Percentiles rank a stretch among this genome's conserved stretches.
Conservation (phyloP, 2,329 filamentous ascomycete genomes). For the Pyricularia sp. region DNA sequence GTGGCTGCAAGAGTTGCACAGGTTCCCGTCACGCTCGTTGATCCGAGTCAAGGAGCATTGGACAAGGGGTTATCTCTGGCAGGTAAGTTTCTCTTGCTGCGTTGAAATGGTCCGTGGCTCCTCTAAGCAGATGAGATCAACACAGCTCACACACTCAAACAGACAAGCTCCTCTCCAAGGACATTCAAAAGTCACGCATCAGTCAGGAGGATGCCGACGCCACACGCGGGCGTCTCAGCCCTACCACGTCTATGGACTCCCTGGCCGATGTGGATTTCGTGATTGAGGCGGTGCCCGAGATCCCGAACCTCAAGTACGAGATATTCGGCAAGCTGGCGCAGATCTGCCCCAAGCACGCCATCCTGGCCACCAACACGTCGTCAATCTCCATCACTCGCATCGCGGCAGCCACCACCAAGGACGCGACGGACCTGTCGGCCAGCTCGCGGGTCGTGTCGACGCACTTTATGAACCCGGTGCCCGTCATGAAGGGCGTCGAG, state of each 20-base stretch:
- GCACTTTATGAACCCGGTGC: constrained; percentile 99
- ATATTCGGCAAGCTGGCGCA: constrained; percentile 80
- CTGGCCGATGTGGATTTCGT: constrained; percentile 87
- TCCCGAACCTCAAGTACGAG: constrained; percentile 73
- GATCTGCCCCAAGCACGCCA: constrained; percentile 73
- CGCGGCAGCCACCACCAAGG: constrained; percentile 70
- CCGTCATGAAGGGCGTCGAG: constrained; percentile 93
- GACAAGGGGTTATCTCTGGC: constrained; percentile 88
- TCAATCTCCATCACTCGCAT: constrained; percentile 97
- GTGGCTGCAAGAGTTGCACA: constrained; percentile 80
- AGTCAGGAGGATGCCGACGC: constrained; percentile 72
- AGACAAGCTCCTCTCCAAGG: constrained; percentile 91
- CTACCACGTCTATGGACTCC: constrained; percentile 65
- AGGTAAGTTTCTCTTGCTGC: constrained; percentile 35
- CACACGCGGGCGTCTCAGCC: constrained; percentile 57
- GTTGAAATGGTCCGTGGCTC: neutral
- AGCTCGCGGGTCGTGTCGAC: constrained; percentile 87
- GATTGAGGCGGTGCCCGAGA: constrained; percentile 95
- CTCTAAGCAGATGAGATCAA: constrained; percentile 3
- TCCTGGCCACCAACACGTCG: constrained; percentile 96
- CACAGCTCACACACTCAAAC: constrained; percentile 4
- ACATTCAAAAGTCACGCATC: constrained; percentile 79
- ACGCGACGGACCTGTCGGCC: constrained; percentile 71
- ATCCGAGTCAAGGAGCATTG: constrained; percentile 73
- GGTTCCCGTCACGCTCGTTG: constrained; percentile 78